Percentiles rank a stretch among this genome's conserved stretches.
Conservation (phyloP, 139 green algal species). For the Volvox reticuliferus region DNA sequence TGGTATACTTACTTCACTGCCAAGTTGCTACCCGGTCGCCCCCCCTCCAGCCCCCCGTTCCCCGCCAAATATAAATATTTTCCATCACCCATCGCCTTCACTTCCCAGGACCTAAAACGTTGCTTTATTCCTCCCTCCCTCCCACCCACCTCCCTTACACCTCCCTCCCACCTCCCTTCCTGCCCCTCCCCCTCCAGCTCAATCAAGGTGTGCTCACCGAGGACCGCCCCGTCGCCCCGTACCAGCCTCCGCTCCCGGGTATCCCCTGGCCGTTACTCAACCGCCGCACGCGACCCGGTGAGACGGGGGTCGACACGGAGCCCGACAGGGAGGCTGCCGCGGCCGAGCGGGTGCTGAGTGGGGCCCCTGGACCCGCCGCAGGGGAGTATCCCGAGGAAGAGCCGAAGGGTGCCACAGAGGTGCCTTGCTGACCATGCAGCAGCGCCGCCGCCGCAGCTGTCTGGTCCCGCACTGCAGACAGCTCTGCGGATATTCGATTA, state of each 20-base stretch:
- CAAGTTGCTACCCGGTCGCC: too few relatives aligned
- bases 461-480: neutral
- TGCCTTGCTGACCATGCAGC: constrained; percentile 1
- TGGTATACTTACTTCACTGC: too few relatives aligned
- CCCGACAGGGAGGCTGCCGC: neutral
- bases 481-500: constrained; percentile 11
- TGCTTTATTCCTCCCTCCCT: too few relatives aligned
- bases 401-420: neutral
- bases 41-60: too few relatives aligned
- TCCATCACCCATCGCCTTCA: too few relatives aligned
- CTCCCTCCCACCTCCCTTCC: too few relatives aligned
- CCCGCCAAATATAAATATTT: too few relatives aligned
- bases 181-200: neutral
- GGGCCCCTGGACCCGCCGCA: neutral
- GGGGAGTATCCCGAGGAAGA: neutral
- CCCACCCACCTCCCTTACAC: too few relatives aligned
- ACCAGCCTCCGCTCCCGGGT: neutral
- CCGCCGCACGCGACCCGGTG: neutral
- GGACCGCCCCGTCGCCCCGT: neutral
- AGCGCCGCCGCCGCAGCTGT: constrained; percentile 16
- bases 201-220: neutral
- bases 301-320: neutral
- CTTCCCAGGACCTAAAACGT: too few relatives aligned
- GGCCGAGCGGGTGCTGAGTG: neutral
- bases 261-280: neutral